Conservation (phyloP, 441 rosid species). For the Populus hybrid region DNA sequence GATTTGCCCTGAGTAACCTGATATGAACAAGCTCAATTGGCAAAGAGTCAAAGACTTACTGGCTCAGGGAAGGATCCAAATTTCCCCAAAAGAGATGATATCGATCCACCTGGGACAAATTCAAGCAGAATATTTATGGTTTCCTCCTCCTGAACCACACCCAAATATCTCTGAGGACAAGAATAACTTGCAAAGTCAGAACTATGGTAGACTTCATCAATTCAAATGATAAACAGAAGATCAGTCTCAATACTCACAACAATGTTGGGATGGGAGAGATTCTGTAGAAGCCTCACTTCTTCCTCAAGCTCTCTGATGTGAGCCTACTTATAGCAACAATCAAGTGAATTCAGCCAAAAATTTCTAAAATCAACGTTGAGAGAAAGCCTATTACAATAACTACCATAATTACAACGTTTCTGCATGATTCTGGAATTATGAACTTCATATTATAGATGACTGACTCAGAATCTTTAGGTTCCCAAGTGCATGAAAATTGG, state of each 20-base stretch:
- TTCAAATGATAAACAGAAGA: slow-evolving; percentile 6
- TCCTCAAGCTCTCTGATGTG: slow-evolving; percentile 53
- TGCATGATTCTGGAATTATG: background rate
- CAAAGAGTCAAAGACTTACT: slow-evolving; percentile 46
- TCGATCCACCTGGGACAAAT: slow-evolving; percentile 96
- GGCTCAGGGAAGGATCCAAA: slow-evolving; percentile 96
- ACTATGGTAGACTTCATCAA: background rate
- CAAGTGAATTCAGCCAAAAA: slow-evolving; percentile 1
- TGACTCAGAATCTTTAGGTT: background rate
- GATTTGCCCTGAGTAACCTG: slow-evolving; percentile 19
- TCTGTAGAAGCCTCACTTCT: slow-evolving; percentile 91
- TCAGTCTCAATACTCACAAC: slow-evolving; percentile 57
- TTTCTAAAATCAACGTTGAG: background rate
- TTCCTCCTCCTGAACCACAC: slow-evolving; percentile 84
- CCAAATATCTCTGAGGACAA: slow-evolving; percentile 75
- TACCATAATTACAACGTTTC: background rate
- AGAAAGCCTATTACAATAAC: background rate
- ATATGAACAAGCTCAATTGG: background rate
- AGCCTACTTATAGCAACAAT: slow-evolving; percentile 19
- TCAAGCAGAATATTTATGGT: slow-evolving; percentile 80
- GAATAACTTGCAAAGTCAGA: slow-evolving; percentile 10
- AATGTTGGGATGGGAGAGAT: slow-evolving; percentile 85
- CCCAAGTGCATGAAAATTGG: background rate
- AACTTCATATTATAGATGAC: background rate
- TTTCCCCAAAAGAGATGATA: slow-evolving; percentile 89